Evolutionary conservation across 1,139 yeast species (phyloP), one percentile per base, ranked within the genome.

Genomic region (Diutina sp.): DNA sequence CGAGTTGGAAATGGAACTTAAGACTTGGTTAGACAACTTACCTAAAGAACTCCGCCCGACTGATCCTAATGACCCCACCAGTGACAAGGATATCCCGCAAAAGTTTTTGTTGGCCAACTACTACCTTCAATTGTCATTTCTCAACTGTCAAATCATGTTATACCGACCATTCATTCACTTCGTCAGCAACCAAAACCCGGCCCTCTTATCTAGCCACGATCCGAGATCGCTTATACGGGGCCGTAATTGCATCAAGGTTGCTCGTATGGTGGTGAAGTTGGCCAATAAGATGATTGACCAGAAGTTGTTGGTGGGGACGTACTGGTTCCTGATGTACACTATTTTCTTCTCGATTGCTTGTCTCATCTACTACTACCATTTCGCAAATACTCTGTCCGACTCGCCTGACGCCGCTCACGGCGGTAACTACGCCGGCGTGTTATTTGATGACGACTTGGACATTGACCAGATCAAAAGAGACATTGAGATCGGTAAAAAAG

Each of bases 121-220:
- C 61, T 73, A 90, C 56, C 72, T 90, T 21, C 93, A 89, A 65
- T 72, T 90, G 56, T 82, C 96, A 6, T 90, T 87, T 61, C 74
- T 90, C 58, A 95, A 90, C 66, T 89, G 90, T 59, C 91, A 88
- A 67, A 84, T 90, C 57, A 87, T 90, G 66, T 73, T 90, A 29
- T 91, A 91, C 67, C 80, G 98, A 56, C 98, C 97, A 1, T 90
- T 90, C 66, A 89, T 90, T 62, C 97, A 90, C 71, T 90, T 86
- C 66, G 79, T 89, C 57, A 75, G 78, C 60, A 76, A 73, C 62
- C 79, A 79, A n/a, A 79, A 66, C 52, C 66, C 64, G 51, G 59
- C 60, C 12, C 56, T 58, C 16, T 8, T 50, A 8, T 9, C 45
- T 4, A 56, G 56, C 18, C 66, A 74, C 74, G 67, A 80, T 77